Evolutionary conservation across 495 filamentous ascomycete species (phyloP).

Genomic region (Talaromyces ruber): DNA sequence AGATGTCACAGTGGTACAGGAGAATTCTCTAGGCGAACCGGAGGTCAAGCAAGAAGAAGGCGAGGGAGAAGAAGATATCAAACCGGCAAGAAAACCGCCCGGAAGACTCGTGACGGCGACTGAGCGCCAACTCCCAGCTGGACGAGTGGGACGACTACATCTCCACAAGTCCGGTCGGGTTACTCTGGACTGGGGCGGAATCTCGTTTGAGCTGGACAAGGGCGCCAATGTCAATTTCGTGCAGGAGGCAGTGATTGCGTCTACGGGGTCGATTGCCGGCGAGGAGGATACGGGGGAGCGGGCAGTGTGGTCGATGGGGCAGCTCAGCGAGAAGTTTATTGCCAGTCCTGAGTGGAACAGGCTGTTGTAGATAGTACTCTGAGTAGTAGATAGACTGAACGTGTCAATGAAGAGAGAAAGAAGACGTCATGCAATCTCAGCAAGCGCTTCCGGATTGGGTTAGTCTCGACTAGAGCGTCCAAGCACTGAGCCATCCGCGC

Average conservation of each 20-base stretch:
- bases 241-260: constrained; percentile 37
- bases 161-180: constrained; percentile 42
- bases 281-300: constrained; percentile 18
- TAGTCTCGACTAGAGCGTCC: background rate
- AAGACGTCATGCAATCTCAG: constrained; percentile 1
- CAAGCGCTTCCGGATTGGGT: background rate
- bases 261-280: constrained; percentile 2
- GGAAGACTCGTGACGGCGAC: constrained; percentile 28
- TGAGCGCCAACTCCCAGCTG: constrained; percentile 41
- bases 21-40: constrained; percentile 3
- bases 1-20: constrained; percentile 5
- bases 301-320: constrained; percentile 40
- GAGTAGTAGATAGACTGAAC: background rate
- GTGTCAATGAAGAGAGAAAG: background rate
- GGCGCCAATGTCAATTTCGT: constrained; percentile 34
- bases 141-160: constrained; percentile 46
- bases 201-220: constrained; percentile 36
- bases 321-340: constrained; percentile 41
- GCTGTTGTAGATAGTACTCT: constrained; percentile 32
- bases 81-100: constrained; percentile 11
- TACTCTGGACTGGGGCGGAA: constrained; percentile 42
- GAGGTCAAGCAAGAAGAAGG: constrained; percentile 27
- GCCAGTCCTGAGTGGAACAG: constrained; percentile 41
- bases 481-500: background rate
- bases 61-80: constrained; percentile 19